A percentile compares a stretch with the other conserved stretches of the same genome.
Evolutionary conservation across 1,284 basidiomycete species (phyloP).

Genomic region (Neonothopanus nambi): DNA sequence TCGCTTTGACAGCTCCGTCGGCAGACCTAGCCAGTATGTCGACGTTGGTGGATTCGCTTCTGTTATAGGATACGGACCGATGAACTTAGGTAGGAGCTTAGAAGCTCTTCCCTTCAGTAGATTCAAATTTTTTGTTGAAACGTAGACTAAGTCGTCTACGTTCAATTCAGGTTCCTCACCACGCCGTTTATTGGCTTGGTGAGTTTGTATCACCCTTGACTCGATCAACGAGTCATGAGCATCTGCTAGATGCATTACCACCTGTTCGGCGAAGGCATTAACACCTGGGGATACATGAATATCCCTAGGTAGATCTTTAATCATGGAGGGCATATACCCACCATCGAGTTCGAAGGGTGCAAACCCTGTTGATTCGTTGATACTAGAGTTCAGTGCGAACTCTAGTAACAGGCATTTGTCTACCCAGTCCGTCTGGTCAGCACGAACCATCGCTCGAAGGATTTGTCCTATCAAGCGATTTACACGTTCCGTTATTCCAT

Average conservation of each 20-base stretch:
- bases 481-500: slow-evolving; percentile 32
- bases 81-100: slow-evolving; percentile 31
- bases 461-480: slow-evolving; percentile 32
- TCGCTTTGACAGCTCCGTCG: too few relatives aligned
- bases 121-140: slow-evolving; percentile 27
- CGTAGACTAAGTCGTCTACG: slow-evolving; percentile 21
- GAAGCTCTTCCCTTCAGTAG: slow-evolving; percentile 27
- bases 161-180: slow-evolving; percentile 6
- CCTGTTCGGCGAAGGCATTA: too few relatives aligned
- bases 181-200: slow-evolving; percentile 25
- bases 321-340: slow-evolving; percentile 17
- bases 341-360: slow-evolving; percentile 30
- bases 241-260: too few relatives aligned
- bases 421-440: slow-evolving; percentile 28
- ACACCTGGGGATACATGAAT: too few relatives aligned
- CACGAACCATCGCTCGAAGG: slow-evolving; percentile 19
- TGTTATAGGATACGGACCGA: slow-evolving; percentile 31
- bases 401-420: slow-evolving; percentile 21
- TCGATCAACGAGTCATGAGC: slow-evolving; percentile 33
- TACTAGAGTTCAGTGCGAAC: slow-evolving; percentile 26
- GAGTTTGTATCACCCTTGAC: slow-evolving; percentile 25
- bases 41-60: slow-evolving; percentile 22
- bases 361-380: slow-evolving; percentile 21
- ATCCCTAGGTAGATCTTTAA: too few relatives aligned
- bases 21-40: slow-evolving; percentile 29